phyloP scores from a whole-genome alignment of 306 rosid genomes.

The Inga oerstediana region DNA sequence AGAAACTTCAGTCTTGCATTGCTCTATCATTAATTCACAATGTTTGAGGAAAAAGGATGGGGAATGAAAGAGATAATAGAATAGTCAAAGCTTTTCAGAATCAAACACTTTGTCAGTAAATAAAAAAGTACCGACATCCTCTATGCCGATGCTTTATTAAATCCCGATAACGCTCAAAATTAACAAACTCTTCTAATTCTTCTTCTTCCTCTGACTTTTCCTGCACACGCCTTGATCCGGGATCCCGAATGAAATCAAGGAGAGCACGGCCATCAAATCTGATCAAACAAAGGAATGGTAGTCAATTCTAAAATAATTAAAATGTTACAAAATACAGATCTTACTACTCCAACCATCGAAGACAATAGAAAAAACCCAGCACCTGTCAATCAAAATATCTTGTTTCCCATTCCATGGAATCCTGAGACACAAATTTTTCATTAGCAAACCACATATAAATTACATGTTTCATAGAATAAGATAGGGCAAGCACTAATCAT shows the following conservation, averaged over 20 bases:
- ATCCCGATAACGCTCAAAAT: conserved; percentile 99
- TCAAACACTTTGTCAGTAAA: conserved; percentile 49
- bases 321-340: background rate
- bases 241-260: conserved; percentile 91
- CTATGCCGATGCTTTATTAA: conserved; percentile 99
- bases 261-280: conserved; percentile 99
- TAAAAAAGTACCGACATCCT: conserved; percentile 99
- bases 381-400: conserved; percentile 93
- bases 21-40: conserved; percentile 35
- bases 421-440: conserved; percentile 51
- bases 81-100: conserved; percentile 38
- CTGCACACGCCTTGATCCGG: conserved; percentile 66
- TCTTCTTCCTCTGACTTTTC: conserved; percentile 93
- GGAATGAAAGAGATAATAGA: conserved; percentile 8
- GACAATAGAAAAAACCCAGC: background rate
- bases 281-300: conserved; percentile 20
- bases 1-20: conserved; percentile 29
- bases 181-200: conserved; percentile 99
- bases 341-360: background rate
- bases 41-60: background rate
- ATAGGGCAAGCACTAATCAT: background rate
- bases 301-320: conserved; percentile 15
- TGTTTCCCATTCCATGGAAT: conserved; percentile 99
- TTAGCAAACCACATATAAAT: background rate
- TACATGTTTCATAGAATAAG: background rate